Evolutionary conservation across 129 eudicot genomes (phyloP).

Genomic region (Cynara cardunculus): DNA sequence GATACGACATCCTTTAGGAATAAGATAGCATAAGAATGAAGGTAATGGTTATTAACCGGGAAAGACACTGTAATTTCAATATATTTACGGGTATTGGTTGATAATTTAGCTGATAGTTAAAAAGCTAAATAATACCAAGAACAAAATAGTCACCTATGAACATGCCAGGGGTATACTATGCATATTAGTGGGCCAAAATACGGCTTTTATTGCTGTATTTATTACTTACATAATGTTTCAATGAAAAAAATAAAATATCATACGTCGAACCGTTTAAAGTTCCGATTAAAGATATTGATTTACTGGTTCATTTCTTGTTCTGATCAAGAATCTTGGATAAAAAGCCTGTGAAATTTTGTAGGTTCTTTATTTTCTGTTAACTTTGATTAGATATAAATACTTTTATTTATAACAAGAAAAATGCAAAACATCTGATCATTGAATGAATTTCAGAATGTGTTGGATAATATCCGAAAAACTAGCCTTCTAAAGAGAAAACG

Average conservation of each 20-base stretch:
- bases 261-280: not conserved
- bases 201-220: not conserved
- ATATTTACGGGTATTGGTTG: too few relatives aligned
- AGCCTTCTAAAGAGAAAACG: not conserved
- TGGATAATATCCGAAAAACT: not conserved
- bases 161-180: too few relatives aligned
- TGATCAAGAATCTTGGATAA: not conserved
- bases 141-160: not conserved
- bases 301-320: not conserved
- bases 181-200: not conserved
- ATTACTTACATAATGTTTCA: not conserved
- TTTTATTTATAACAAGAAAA: too few relatives aligned
- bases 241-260: not conserved
- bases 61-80: not conserved
- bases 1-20: too few relatives aligned
- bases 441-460: not conserved
- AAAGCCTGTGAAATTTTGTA: not conserved
- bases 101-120: too few relatives aligned
- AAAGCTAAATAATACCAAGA: too few relatives aligned
- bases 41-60: not conserved
- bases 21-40: too few relatives aligned
- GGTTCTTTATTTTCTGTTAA: not conserved
- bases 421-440: not conserved
- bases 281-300: not conserved
- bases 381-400: not conserved